Evolutionary conservation across 1,284 basidiomycete species (phyloP), one percentile per base, ranked within the genome.

Genomic region (Rhodotorula sp.): DNA sequence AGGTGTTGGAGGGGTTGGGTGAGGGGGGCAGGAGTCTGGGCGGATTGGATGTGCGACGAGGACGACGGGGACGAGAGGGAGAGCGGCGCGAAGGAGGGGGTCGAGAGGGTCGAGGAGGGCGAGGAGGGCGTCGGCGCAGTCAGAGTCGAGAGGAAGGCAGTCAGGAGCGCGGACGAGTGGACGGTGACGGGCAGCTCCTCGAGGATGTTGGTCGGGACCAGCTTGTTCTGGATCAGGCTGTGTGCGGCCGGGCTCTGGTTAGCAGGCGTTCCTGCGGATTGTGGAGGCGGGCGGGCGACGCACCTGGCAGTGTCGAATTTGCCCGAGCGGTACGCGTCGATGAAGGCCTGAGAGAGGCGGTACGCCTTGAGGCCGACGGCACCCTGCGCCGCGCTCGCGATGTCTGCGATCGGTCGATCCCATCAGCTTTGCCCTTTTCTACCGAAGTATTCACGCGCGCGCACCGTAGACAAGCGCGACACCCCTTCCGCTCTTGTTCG

Each of bases 331-430:
- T 91, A 89, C 13, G 93, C 92, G 73, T 89, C 88, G 79, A 94
- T 82, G 80, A 97, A 98, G 19, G 88, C 84, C 60, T 88, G 84
- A 52, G 91, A 90, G 72, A 99, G 84, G 75, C 89, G 87, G 85
- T 92, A 99, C 57, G 95, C 96, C 77, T 90, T 90, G 83, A 99
- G 89, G 52, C 89, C 88, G 60, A 94, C 87, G 79, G 92, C 94
- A 59, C 94, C 93, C 76, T 90, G 87, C 64, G 88, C 86, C 7
- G 90, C 87, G 78, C 89, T 87, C 15, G 74, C 62, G 51, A 73
- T 64, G 52, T 75, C 74, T 73, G 66, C 48, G 4, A 9, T 13
- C 32, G 8, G 6, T 44, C 36, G 44, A 22, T 11, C n/a, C 22
- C 13, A 34, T 63, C 49, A 46, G 36, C 30, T 32, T 24, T 20